Base-by-base conservation (phyloP, 2,329 filamentous ascomycete species). In the Colletotrichum spinosum region DNA sequence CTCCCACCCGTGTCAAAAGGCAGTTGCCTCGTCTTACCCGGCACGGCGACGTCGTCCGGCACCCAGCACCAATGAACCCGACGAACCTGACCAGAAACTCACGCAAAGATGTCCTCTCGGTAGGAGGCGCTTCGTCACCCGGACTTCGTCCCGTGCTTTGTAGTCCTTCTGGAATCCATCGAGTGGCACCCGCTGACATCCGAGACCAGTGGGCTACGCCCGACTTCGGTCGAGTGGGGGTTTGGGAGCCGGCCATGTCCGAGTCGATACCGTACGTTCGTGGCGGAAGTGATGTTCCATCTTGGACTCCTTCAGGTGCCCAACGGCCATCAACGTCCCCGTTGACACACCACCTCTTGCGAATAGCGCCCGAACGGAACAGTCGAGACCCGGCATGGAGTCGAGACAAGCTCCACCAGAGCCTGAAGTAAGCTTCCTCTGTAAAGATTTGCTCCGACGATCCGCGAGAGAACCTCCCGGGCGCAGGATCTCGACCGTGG, bases 81-180 rank as follows among this genome's bases (percentile, higher is more conserved):
- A 49, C 37, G 54, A 57, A 57, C 45, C 41, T 25, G 25, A 25
- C 25, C 4, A 25, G 4, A 25, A 49, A 41, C 55, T 41, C 17
- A 3, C 55, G 35, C 45, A 10, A 34, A 33, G 44, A 17, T 9
- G 12, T 8, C 15, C 44, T 49, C 9, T 9, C 8, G 8, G 17
- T 8, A 11, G 17, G 25, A 35, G 41, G 13, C 33, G 34, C 50
- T 57, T 33, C 55, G 17, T 15, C 13, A 35, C 37, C 55, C 55
- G 55, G 55, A 34, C 45, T 50, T 57, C 37, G 12, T 49, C 55
- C 55, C 55, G 45, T 42, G 11, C 17, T 33, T n/a, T 11, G 15
- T 2, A 2, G 25, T 49, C 12, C 35, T 57, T 57, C 55, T 57
- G 45, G 55, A 57, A 49, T 42, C 42, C 6, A 15, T 44, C 8